Evolutionary conservation across 169 alveolate species (phyloP).

Genomic region (Cryptosporidium muris): DNA sequence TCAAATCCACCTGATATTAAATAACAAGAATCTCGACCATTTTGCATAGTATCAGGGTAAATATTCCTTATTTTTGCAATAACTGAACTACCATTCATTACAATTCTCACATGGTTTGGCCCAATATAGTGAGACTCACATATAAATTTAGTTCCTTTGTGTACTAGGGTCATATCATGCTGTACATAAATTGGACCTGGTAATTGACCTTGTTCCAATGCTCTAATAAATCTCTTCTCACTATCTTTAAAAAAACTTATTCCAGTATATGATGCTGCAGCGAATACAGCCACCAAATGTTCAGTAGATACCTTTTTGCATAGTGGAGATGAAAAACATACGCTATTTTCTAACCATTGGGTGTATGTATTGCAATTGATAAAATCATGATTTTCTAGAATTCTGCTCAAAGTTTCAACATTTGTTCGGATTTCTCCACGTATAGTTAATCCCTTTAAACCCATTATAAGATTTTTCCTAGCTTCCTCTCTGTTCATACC

Average conservation of each 20-base stretch:
- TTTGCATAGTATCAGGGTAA: constrained; percentile 56
- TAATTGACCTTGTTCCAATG: constrained; percentile 76
- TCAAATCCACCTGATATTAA: constrained; percentile 76
- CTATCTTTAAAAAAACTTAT: constrained; percentile 61
- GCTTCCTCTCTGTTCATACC: constrained; percentile 83
- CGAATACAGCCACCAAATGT: constrained; percentile 73
- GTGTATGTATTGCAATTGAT: constrained; percentile 73
- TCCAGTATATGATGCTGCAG: constrained; percentile 74
- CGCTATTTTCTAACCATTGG: constrained; percentile 74
- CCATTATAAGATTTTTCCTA: constrained; percentile 77
- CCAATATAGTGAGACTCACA: constrained; percentile 72
- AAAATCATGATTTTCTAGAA: constrained; percentile 80
- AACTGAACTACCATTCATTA: constrained; percentile 69
- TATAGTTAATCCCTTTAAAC: constrained; percentile 78
- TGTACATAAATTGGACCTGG: constrained; percentile 69
- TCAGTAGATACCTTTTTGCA: constrained; percentile 47
- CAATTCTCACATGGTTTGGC: constrained; percentile 67
- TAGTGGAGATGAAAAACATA: constrained; percentile 56
- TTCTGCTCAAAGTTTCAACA: constrained; percentile 77
- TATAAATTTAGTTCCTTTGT: constrained; percentile 67
- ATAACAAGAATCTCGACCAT: constrained; percentile 67
- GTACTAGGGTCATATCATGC: constrained; percentile 68
- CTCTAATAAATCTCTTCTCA: constrained; percentile 42
- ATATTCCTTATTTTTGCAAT: constrained; percentile 69
- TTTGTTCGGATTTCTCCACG: constrained; percentile 83